Evolutionary conservation across 306 rosid genomes (phyloP), one percentile per base, ranked within the genome.

Genomic region (Begonia peltatifolia): DNA sequence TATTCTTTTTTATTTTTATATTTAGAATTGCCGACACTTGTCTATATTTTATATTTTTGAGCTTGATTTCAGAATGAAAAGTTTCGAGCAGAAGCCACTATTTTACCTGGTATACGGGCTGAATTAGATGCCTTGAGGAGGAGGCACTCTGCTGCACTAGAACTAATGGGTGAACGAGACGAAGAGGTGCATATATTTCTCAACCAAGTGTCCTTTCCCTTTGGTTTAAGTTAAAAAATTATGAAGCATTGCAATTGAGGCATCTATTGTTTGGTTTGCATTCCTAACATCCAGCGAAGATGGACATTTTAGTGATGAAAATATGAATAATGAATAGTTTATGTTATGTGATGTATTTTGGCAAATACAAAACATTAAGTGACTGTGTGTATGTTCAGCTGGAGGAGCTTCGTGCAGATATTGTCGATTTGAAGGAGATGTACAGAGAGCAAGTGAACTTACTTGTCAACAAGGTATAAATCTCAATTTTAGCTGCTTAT

Each of bases 381-480:
- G 38, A 30, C 47, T 67, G 44, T 35, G 61, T 77, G 53, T 64
- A 57, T 76, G 63, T 70, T 59, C 58, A 92, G 99, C 74, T 92
- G 83, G 99, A 92, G 78, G 99, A 92, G 65, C 99, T 92, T 52
- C 96, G 99, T 14, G 99, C 96, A 25, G 99, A 92, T 77, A 87
- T 92, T 67, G 64, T 92, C 15, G 99, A 92, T 72, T 76, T 92
- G 80, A 92, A 92, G 84, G 99, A 92, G 71, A 92, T 92, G 99
- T 92, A 92, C 78, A 81, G 96, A 63, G 99, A 92, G 70, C 99
- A 92, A 84, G 96, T 92, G 49, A 83, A 87, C 77, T 52, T 92
- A 64, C 96, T 92, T 52, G 99, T 92, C 68, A 92, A 92, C 54
- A 75, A 85, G 99, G 99, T 90, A 81, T 35, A 30, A 30, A 1